Percentiles rank a stretch among this genome's conserved stretches.
phyloP scores from a whole-genome alignment of 495 filamentous ascomycete genomes.

The Achaetomiella virescens region DNA sequence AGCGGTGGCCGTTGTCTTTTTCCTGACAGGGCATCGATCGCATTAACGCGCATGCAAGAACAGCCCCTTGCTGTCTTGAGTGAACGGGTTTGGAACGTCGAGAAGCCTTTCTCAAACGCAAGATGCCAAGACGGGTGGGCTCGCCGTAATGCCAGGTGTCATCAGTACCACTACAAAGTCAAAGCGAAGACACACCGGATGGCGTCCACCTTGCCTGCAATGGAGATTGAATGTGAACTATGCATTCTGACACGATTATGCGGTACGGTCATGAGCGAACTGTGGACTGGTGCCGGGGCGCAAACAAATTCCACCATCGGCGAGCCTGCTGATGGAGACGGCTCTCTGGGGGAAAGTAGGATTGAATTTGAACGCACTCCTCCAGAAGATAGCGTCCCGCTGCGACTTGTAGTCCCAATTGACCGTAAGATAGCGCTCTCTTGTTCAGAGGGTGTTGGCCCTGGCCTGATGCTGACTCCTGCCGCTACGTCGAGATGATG shows the following conservation, averaged over 20 bases:
- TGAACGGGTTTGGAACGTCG: conserved; percentile 30
- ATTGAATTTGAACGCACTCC: neutral
- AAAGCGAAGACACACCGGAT: neutral
- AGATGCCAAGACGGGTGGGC: conserved; percentile 9
- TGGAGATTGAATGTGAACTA: neutral
- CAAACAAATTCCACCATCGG: neutral
- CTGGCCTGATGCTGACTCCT: too few relatives aligned
- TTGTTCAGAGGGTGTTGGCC: too few relatives aligned
- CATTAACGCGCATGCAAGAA: conserved; percentile 28
- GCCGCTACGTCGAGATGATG: too few relatives aligned
- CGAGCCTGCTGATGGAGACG: neutral
- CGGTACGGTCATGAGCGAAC: neutral
- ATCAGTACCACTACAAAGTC: neutral
- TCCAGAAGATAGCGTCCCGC: neutral
- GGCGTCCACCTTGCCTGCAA: neutral
- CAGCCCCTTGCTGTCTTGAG: conserved; percentile 20
- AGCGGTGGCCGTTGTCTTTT: too few relatives aligned
- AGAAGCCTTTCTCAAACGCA: conserved; percentile 25
- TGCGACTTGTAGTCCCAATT: neutral
- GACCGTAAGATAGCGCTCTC: too few relatives aligned
- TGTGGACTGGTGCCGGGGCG: neutral
- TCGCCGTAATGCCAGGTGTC: conserved; percentile 4
- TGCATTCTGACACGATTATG: neutral
- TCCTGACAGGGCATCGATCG: conserved; percentile 12
- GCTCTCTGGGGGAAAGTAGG: neutral